Conservation (phyloP, 1,139 yeast species). For the Oligophagozyma castellii region DNA sequence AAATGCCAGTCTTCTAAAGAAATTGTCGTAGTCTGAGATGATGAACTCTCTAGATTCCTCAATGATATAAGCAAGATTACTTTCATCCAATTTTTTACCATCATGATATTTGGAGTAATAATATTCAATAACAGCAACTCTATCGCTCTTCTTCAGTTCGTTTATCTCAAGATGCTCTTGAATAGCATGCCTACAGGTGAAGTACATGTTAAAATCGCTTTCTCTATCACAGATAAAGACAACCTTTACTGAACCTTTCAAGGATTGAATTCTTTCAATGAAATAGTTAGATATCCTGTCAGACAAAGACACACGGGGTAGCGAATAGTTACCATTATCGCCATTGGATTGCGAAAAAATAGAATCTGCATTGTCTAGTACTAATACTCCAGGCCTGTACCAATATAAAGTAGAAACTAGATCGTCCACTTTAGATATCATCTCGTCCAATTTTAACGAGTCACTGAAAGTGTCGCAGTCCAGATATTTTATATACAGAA, state of each 20-base stretch:
- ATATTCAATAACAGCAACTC: conserved; percentile 38
- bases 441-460: conserved; percentile 26
- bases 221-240: conserved; percentile 36
- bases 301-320: conserved; percentile 5
- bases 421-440: conserved; percentile 37
- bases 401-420: conserved; percentile 55
- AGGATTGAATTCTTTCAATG: conserved; percentile 28
- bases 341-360: conserved; percentile 32
- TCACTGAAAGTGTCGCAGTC: conserved; percentile 32
- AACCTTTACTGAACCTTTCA: conserved; percentile 27
- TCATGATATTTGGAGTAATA: conserved; percentile 29
- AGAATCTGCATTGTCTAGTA: conserved; percentile 74
- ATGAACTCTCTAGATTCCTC: no score
- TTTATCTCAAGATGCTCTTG: conserved; percentile 48
- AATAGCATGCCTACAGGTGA: conserved; percentile 58
- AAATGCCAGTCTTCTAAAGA: no score
- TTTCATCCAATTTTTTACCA: conserved; percentile 24
- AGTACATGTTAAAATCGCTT: conserved; percentile 47
- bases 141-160: conserved; percentile 56
- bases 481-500: conserved; percentile 32
- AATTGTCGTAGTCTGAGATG: conserved; percentile 12
- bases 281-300: conserved; percentile 25
- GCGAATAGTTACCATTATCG: conserved; percentile 8
- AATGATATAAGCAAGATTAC: conserved; percentile 49
- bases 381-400: conserved; percentile 64